Evolutionary conservation across 2,329 filamentous ascomycete genomes (phyloP).

Genomic region (Penicillium capsulatum): DNA sequence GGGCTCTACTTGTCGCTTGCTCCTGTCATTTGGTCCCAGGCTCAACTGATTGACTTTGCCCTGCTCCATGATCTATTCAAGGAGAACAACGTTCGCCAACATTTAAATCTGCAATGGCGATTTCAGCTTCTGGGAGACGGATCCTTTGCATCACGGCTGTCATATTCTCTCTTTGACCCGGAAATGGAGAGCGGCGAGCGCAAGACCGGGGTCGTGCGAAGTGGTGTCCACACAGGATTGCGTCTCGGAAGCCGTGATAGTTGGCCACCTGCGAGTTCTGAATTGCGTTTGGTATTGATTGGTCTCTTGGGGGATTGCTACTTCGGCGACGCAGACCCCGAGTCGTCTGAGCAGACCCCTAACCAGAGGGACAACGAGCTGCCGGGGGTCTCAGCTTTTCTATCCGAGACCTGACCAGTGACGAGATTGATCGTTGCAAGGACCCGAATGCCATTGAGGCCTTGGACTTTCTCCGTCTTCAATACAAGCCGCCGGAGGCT

Average conservation of each 20-base stretch:
- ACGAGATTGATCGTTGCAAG: constrained; percentile 78
- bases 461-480: constrained; percentile 84
- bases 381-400: constrained; percentile 73
- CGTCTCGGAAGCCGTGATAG: constrained; percentile 73
- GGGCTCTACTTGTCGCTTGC: constrained; percentile 68
- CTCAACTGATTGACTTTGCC: constrained; percentile 70
- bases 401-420: constrained; percentile 71
- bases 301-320: constrained; percentile 78
- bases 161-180: constrained; percentile 78
- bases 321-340: constrained; percentile 28
- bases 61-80: constrained; percentile 74
- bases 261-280: constrained; percentile 93
- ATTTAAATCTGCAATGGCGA: constrained; percentile 69
- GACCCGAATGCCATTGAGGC: constrained; percentile 79
- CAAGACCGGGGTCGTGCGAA: constrained; percentile 62
- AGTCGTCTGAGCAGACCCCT: constrained; percentile 19
- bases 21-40: constrained; percentile 69
- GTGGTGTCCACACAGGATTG: constrained; percentile 72
- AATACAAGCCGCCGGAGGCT: constrained; percentile 72
- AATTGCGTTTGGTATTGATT: constrained; percentile 83
- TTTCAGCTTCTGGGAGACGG: constrained; percentile 85
- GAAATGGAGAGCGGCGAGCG: constrained; percentile 76
- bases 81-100: constrained; percentile 64
- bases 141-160: constrained; percentile 72
- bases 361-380: constrained; percentile 41